Percentiles rank a stretch among this genome's conserved stretches.
Evolutionary conservation across 164 flowering plant species (phyloP).

Genomic region (Stephania yunnanensis): DNA sequence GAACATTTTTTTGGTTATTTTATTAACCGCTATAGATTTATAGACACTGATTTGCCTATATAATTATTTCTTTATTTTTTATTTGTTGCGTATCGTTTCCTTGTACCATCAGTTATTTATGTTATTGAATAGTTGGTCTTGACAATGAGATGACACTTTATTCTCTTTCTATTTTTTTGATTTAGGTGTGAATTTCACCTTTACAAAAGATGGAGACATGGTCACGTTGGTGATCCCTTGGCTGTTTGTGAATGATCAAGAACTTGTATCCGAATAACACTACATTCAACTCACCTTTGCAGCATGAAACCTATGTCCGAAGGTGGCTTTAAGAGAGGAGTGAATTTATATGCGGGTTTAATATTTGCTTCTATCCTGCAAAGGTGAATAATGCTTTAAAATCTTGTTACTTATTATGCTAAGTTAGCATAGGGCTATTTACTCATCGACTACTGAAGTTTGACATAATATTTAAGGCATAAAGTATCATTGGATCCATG

Average conservation of each 20-base stretch:
- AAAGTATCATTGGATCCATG: too few relatives aligned
- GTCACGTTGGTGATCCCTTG: slow-evolving; percentile 92
- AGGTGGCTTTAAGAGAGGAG: slow-evolving; percentile 83
- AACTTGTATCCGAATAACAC: slow-evolving; percentile 57
- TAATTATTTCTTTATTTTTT: too few relatives aligned
- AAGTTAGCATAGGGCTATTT: neutral
- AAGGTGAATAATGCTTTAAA: slow-evolving; percentile 41
- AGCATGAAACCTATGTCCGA: slow-evolving; percentile 71
- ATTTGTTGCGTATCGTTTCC: too few relatives aligned
- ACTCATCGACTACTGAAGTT: neutral
- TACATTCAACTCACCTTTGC: slow-evolving; percentile 55
- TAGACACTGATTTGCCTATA: too few relatives aligned
- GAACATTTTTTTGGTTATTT: too few relatives aligned
- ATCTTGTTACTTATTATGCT: neutral
- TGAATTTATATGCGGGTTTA: slow-evolving; percentile 46
- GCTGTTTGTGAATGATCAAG: slow-evolving; percentile 74
- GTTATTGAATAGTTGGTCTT: neutral
- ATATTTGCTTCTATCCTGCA: slow-evolving; percentile 75
- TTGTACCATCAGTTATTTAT: neutral
- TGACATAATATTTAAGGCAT: too few relatives aligned
- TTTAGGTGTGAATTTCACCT: slow-evolving; percentile 11
- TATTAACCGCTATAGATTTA: too few relatives aligned
- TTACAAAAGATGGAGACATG: slow-evolving; percentile 56
- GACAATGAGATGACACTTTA: neutral
- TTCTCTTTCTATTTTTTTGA: neutral